Conservation (phyloP, 2,329 filamentous ascomycete species). For the Davidsoniella australis region DNA sequence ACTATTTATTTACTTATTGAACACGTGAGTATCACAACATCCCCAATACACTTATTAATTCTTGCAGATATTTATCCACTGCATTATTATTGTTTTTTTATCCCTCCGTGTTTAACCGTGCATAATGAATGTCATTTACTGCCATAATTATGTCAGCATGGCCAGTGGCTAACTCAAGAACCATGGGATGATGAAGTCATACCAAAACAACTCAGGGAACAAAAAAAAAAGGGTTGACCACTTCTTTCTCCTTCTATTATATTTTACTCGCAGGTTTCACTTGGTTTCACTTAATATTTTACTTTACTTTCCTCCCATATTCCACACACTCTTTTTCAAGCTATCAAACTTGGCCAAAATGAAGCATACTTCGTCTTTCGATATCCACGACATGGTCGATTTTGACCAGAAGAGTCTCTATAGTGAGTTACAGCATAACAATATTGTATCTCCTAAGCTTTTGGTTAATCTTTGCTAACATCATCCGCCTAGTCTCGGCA, state of each 20-base stretch:
- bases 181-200: too few species aligned
- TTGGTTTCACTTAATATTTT: slow-evolving; percentile 3
- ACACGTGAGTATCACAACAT: too few species aligned
- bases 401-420: slow-evolving; percentile 49
- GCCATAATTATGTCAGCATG: too few species aligned
- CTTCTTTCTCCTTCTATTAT: neutral
- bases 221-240: neutral
- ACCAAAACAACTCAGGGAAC: too few species aligned
- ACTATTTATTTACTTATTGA: too few species aligned
- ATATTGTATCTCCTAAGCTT: neutral
- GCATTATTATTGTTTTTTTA: too few species aligned
- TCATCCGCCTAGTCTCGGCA: slow-evolving; percentile 50
- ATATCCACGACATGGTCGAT: slow-evolving; percentile 29
- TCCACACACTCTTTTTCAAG: slow-evolving; percentile 8
- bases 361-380: neutral
- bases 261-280: neutral
- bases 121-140: too few species aligned
- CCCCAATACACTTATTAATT: too few species aligned
- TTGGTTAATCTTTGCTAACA: neutral
- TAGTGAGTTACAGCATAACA: slow-evolving; percentile 30
- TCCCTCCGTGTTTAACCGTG: too few species aligned
- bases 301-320: neutral
- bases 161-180: too few species aligned
- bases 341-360: slow-evolving; percentile 5
- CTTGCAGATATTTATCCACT: too few species aligned